Base-by-base conservation (phyloP, 1,284 basidiomycete species). In the Dichomitus squalens region DNA sequence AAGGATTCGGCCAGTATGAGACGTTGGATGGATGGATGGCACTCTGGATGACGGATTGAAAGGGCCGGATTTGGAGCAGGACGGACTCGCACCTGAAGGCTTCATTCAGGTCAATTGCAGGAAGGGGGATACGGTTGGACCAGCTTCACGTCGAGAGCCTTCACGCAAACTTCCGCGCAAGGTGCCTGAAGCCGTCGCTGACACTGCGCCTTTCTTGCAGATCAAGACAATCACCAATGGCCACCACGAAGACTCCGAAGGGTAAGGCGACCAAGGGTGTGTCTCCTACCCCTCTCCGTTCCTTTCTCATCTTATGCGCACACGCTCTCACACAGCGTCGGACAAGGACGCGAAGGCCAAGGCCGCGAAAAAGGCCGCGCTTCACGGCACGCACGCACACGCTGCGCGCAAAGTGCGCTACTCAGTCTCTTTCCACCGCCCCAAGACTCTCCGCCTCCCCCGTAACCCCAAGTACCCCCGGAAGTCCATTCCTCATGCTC, bases 291-390 rank as follows among this genome's bases (percentile, higher is more conserved):
- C 7, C 2, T 47, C 8, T 33, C 12, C 23, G 11, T 16, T 4
- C 50, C 55, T 34, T 25, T 53, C 36, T 55, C 21, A 49, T n/a
- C 49, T 20, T 21, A 40, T 38, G 54, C 25, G 3, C 4, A 34
- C 29, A 4, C 7, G 16, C n/a, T 12, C 7, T 12, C 12, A 18
- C 18, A 20, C 61, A 43, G 67, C 67, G 53, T 62, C 64, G 58
- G 65, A 71, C 71, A 75, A 72, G 72, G 90, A 92, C 71, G 77
- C 79, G 73, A 95, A 96, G 81, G 95, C 95, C 70, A 93, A 95
- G 82, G 82, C 89, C 53, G 96, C 96, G 59, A 98, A 96, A 84
- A 98, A 98, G 85, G 95, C 96, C 29, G 95, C 91, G 60, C 86
- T 98, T 63, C 94, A 95, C 78, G 96, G 96, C 55, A 81, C 79